phyloP scores from a whole-genome alignment of 2,329 filamentous ascomycete species.

The Beauveria australis region DNA sequence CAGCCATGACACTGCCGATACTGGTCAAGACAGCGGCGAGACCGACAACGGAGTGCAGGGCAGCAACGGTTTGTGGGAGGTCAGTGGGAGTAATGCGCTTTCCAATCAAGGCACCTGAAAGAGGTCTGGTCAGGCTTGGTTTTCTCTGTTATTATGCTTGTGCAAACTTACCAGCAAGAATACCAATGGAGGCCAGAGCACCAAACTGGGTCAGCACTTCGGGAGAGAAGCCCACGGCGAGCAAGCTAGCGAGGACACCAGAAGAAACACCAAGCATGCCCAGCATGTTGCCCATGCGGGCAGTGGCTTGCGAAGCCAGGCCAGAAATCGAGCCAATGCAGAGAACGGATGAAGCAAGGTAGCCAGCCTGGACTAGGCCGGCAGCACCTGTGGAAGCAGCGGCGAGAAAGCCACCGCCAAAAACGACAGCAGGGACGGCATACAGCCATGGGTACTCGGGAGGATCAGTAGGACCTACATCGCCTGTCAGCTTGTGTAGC shows the following conservation, averaged over 20 bases:
- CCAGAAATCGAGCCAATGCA: slow-evolving; percentile 81
- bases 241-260: slow-evolving; percentile 73
- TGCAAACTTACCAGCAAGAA: slow-evolving; percentile 43
- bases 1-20: slow-evolving; percentile 75
- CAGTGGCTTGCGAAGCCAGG: slow-evolving; percentile 73
- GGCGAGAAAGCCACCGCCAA: slow-evolving; percentile 72
- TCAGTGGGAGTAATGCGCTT: slow-evolving; percentile 82
- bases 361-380: slow-evolving; percentile 79
- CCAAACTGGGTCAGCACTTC: slow-evolving; percentile 75
- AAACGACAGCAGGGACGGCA: slow-evolving; percentile 65
- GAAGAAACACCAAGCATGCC: slow-evolving; percentile 79
- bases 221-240: slow-evolving; percentile 71
- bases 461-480: slow-evolving; percentile 65
- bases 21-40: slow-evolving; percentile 82
- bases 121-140: slow-evolving; percentile 5
- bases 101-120: slow-evolving; percentile 62
- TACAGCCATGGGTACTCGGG: slow-evolving; percentile 86
- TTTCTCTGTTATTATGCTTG: neutral
- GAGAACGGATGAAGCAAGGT: slow-evolving; percentile 73
- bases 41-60: slow-evolving; percentile 83
- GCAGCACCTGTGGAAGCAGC: slow-evolving; percentile 75
- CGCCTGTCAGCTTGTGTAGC: slow-evolving; percentile 12
- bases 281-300: slow-evolving; percentile 75
- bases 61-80: slow-evolving; percentile 81
- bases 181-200: slow-evolving; percentile 64